These are phyloP conservation scores for Syzygium syzygioides DNA, from an alignment of 441 rosid genomes.

Conservation along the genomic window DNA sequence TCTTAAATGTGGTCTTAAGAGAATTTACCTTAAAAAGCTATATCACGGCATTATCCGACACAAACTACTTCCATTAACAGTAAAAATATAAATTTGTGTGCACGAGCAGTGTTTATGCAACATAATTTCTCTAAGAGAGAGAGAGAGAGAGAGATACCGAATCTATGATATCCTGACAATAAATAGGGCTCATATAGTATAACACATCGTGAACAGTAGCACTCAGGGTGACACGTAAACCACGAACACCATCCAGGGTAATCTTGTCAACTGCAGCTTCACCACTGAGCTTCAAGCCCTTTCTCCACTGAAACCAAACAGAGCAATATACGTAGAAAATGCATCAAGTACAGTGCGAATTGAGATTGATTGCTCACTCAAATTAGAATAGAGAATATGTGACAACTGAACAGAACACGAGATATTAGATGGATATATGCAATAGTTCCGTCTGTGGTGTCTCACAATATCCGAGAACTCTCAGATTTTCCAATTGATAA, in stretches of 20 bases:
- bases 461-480: neutral
- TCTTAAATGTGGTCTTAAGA: neutral
- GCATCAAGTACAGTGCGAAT: neutral
- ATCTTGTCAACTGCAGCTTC: slow-evolving; percentile 93
- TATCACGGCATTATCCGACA: neutral
- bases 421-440: neutral
- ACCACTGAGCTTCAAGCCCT: slow-evolving; percentile 95
- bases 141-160: slow-evolving; percentile 46
- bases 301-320: slow-evolving; percentile 80
- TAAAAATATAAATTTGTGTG: neutral
- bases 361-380: neutral
- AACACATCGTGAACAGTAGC: slow-evolving; percentile 98
- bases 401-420: neutral
- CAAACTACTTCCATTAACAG: neutral
- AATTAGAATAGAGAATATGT: neutral
- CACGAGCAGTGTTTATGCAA: neutral
- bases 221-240: slow-evolving; percentile 80
- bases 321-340: neutral
- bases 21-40: neutral
- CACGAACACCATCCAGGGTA: slow-evolving; percentile 94
- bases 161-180: slow-evolving; percentile 89
- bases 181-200: slow-evolving; percentile 98
- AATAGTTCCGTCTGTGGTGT: neutral
- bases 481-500: neutral
- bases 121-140: neutral